These are phyloP conservation scores for Puccinia polysora DNA, from an alignment of 1,284 basidiomycete species.

Conservation along the genomic window DNA sequence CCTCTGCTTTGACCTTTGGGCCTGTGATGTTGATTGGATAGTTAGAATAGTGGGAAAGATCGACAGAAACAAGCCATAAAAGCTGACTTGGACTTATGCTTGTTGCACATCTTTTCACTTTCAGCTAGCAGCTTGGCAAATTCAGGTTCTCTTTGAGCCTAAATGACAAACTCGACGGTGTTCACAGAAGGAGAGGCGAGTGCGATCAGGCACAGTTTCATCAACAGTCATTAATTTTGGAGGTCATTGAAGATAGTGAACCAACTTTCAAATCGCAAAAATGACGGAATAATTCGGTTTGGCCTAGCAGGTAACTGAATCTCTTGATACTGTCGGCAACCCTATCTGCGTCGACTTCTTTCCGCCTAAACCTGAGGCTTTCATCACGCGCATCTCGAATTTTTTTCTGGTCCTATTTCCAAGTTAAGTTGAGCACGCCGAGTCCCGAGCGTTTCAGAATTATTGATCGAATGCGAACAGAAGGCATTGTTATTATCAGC, in stretches of 20 bases:
- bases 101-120: slow-evolving; percentile 63
- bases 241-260: no score
- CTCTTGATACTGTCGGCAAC: slow-evolving; percentile 76
- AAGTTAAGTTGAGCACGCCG: neutral
- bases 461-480: neutral
- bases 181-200: neutral
- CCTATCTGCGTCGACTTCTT: slow-evolving; percentile 40
- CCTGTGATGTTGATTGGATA: neutral
- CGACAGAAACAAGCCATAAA: neutral
- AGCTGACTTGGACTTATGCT: slow-evolving; percentile 67
- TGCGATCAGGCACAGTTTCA: no score
- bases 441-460: neutral
- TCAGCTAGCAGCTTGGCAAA: slow-evolving; percentile 81
- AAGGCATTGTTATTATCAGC: neutral
- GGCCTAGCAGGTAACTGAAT: slow-evolving; percentile 87
- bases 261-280: slow-evolving; percentile 63
- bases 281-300: slow-evolving; percentile 92
- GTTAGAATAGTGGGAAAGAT: neutral
- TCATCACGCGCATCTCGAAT: slow-evolving; percentile 33
- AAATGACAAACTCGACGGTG: neutral
- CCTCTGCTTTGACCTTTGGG: slow-evolving; percentile 66
- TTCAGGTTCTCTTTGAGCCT: slow-evolving; percentile 77
- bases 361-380: slow-evolving; percentile 33
- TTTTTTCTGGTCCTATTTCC: slow-evolving; percentile 25
- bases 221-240: no score